Evolutionary conservation across 2,329 filamentous ascomycete genomes (phyloP), one percentile per base, ranked within the genome.

Genomic region (Cladobotryum protrusum): DNA sequence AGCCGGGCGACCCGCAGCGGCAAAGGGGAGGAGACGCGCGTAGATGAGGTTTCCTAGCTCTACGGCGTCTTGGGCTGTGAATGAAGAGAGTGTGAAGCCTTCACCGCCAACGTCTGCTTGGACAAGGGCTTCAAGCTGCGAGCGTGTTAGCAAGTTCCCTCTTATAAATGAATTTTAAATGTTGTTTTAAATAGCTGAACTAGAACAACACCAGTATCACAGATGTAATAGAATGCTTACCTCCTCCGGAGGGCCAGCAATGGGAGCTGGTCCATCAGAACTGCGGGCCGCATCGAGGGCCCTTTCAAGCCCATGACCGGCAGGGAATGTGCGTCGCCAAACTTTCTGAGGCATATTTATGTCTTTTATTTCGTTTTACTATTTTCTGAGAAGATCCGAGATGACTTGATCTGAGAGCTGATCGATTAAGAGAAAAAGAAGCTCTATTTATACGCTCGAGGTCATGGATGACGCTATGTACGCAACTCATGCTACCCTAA

Each of bases 31-130:
- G 7, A 87, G 77, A n/a, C 82, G 76, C 36, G 75, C 77, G 58
- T 83, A 79, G 20, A 88, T 75, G 17, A 82, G 76, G 55, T 77
- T 76, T 52, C 85, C 85, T 4, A 88, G 76, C 33, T 77, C 73
- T 72, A 80, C 85, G 45, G 84, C 85, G 58, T 85, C 82, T 19
- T 76, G 69, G 48, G 75, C 71, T 2, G 82, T 86, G 68, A 88
- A 88, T 55, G 76, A 65, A 11, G 67, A 59, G 19, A 78, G 57
- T 1, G 63, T 68, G 61, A 77, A 72, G 5, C 71, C 71, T 57
- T 75, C 68, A 39, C 69, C 67, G 20, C 64, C 62, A n/a, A 61
- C 59, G 40, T 63, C 61, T 18, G 55, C 51, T 14, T 50, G 43
- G 17, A 52, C 19, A 8, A 68, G 59, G 24, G 57, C 53, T 1